phyloP scores from a whole-genome alignment of 148 eudicot genomes.

The Diospyros kaki region DNA sequence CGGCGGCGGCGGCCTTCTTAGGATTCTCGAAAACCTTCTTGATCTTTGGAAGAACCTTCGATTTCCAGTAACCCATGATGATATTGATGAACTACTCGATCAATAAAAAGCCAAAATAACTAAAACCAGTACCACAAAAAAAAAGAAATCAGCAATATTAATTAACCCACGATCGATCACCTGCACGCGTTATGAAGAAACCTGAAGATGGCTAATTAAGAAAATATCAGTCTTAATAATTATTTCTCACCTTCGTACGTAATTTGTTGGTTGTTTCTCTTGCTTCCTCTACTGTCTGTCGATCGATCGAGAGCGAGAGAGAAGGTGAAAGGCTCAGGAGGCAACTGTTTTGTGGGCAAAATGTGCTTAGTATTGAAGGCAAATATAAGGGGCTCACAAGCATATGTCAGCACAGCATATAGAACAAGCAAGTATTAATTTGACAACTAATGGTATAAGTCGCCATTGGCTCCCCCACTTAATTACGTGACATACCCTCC shows the following conservation, averaged over 20 bases:
- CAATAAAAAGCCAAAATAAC: neutral
- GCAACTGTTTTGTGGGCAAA: neutral
- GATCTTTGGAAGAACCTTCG: conserved; percentile 63
- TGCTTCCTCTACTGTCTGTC: too few relatives aligned
- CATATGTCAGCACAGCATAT: conserved; percentile 4
- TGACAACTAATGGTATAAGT: neutral
- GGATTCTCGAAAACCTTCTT: conserved; percentile 63
- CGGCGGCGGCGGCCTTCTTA: conserved; percentile 65
- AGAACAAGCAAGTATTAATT: neutral
- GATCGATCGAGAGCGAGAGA: neutral
- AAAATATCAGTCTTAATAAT: too few relatives aligned
- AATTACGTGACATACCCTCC: conserved; percentile 11
- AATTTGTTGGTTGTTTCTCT: too few relatives aligned
- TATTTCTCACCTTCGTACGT: too few relatives aligned
- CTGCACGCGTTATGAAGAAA: too few relatives aligned
- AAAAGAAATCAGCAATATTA: neutral
- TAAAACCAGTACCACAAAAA: neutral
- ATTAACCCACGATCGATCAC: too few relatives aligned
- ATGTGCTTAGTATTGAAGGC: conserved; percentile 11
- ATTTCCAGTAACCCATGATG: conserved; percentile 66
- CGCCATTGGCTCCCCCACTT: neutral
- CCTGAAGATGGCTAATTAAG: too few relatives aligned
- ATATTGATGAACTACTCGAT: neutral
- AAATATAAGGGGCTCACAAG: conserved; percentile 8
- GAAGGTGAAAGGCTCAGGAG: conserved; percentile 20